phyloP scores from a whole-genome alignment of 1,284 basidiomycete genomes.

The Boletus nobilissimus region DNA sequence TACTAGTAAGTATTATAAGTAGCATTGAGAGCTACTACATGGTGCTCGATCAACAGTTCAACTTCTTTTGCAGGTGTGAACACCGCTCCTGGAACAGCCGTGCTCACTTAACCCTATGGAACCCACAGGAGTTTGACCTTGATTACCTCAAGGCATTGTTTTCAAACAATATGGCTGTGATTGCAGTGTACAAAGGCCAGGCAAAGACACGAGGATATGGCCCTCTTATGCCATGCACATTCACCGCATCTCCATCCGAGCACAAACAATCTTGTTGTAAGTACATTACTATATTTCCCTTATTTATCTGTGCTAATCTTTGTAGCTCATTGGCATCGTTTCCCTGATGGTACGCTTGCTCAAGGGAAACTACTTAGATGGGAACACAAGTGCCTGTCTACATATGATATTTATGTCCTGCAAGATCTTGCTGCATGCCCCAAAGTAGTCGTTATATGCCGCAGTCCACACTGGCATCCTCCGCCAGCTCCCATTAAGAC shows the following conservation, averaged over 20 bases:
- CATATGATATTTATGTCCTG: constrained; percentile 37
- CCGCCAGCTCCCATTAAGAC: constrained; percentile 27
- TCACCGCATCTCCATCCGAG: constrained; percentile 28
- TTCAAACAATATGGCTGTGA: not conserved
- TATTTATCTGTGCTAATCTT: not conserved
- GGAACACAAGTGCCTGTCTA: constrained; percentile 24
- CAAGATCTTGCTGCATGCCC: constrained; percentile 36
- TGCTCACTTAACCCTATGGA: not conserved
- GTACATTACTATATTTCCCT: not conserved
- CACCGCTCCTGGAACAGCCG: no score
- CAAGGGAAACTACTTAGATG: constrained; percentile 16
- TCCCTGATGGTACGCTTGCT: constrained; percentile 22
- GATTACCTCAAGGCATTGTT: constrained; percentile 38
- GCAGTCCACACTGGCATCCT: constrained; percentile 32
- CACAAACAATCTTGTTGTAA: constrained; percentile 27
- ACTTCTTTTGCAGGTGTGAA: no score
- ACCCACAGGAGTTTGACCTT: constrained; percentile 10
- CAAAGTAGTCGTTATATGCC: constrained; percentile 32
- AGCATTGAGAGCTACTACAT: no score
- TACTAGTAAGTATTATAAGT: no score
- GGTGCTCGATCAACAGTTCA: no score
- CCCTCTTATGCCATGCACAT: constrained; percentile 32
- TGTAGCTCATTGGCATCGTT: constrained; percentile 39
- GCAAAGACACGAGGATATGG: constrained; percentile 34
- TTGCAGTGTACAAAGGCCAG: constrained; percentile 7